Percentiles rank a stretch among this genome's conserved stretches.
These are phyloP conservation scores for Wickerhamiella occidentalis DNA, from an alignment of 805 yeast genomes.

Conservation along the genomic window DNA sequence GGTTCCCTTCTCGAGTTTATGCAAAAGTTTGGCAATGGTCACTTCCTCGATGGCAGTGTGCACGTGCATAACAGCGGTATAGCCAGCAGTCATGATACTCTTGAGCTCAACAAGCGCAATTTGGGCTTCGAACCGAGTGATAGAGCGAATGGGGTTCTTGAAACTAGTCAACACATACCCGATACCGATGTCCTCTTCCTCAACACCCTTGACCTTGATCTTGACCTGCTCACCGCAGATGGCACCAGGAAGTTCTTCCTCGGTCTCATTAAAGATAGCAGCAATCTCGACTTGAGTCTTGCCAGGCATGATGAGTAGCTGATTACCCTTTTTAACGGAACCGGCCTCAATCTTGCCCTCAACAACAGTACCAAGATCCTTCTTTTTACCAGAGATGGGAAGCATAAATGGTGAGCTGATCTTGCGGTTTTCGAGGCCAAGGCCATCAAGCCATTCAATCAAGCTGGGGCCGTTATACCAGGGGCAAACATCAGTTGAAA, in stretches of 20 bases:
- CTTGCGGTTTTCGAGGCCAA: conserved; percentile 74
- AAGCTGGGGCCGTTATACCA: conserved; percentile 93
- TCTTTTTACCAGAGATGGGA: conserved; percentile 89
- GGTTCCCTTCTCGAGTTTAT: conserved; percentile 91
- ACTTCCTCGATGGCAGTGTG: conserved; percentile 98
- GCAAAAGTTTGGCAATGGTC: conserved; percentile 63
- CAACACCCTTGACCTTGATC: conserved; percentile 85
- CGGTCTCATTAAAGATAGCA: conserved; percentile 87
- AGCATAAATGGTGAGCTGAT: conserved; percentile 94
- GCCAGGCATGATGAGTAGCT: conserved; percentile 85
- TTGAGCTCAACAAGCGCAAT: conserved; percentile 93
- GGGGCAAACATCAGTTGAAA: conserved; percentile 57
- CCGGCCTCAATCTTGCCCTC: conserved; percentile 99
- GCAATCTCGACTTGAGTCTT: conserved; percentile 70
- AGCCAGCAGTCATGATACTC: conserved; percentile 89
- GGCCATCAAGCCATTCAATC: conserved; percentile 73
- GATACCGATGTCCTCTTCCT: conserved; percentile 86
- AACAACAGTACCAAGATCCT: conserved; percentile 92
- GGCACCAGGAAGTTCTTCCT: conserved; percentile 82
- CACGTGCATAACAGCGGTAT: conserved; percentile 95
- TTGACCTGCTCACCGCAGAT: conserved; percentile 96
- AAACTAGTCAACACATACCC: conserved; percentile 88
- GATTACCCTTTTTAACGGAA: conserved; percentile 66
- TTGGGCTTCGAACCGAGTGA: conserved; percentile 86
- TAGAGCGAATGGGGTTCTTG: conserved; percentile 80